Conservation (phyloP, 2,329 filamentous ascomycete genomes). For the Dothideomycetes sp. region DNA sequence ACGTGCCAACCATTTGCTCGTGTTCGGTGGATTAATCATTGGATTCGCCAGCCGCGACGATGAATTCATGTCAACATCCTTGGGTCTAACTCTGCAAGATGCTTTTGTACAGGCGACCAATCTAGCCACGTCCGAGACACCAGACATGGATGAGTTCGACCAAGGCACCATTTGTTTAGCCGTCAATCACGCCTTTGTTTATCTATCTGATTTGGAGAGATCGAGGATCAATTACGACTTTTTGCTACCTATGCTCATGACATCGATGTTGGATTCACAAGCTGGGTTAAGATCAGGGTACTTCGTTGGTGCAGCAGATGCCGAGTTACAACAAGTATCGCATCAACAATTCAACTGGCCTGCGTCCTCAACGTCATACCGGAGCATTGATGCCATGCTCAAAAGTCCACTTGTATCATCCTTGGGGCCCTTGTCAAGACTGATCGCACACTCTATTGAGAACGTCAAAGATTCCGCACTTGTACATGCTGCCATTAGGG, state of each 20-base stretch:
- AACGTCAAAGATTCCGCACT: slow-evolving; percentile 44
- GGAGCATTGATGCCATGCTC: slow-evolving; percentile 49
- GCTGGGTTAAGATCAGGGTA: slow-evolving; percentile 70
- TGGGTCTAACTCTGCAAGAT: slow-evolving; percentile 60
- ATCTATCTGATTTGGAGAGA: slow-evolving; percentile 54
- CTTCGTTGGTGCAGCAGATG: slow-evolving; percentile 61
- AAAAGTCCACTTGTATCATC: slow-evolving; percentile 54
- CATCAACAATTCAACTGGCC: slow-evolving; percentile 55
- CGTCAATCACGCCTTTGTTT: slow-evolving; percentile 66
- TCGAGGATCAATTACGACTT: slow-evolving; percentile 54
- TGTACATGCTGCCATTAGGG: slow-evolving; percentile 49
- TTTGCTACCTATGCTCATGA: slow-evolving; percentile 60
- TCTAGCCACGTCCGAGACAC: slow-evolving; percentile 56
- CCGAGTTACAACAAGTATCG: slow-evolving; percentile 52
- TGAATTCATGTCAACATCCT: slow-evolving; percentile 51
- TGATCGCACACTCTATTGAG: slow-evolving; percentile 56
- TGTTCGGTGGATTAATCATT: slow-evolving; percentile 68
- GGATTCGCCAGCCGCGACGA: slow-evolving; percentile 60
- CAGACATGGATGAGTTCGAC: slow-evolving; percentile 41
- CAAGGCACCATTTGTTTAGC: slow-evolving; percentile 53
- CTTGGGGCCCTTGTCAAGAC: slow-evolving; percentile 57
- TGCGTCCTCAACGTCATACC: slow-evolving; percentile 48
- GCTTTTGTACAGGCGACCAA: slow-evolving; percentile 69
- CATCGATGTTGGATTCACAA: slow-evolving; percentile 56
- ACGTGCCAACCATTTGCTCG: slow-evolving; percentile 76